Conservation (phyloP, 139 green algal genomes). For the Microglena sp. region DNA sequence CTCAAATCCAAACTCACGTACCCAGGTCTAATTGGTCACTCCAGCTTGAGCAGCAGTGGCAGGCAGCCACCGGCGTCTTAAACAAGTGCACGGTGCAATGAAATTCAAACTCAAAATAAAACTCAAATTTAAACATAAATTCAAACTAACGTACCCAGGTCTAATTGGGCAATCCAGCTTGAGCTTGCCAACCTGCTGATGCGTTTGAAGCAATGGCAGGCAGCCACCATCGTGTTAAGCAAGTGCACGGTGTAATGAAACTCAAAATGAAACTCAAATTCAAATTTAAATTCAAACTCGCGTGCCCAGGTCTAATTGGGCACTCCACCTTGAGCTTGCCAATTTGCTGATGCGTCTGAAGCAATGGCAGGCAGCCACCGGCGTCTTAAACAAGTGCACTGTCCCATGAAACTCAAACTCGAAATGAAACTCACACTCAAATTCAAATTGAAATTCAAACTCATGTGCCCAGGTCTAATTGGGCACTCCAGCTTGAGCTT, state of each 20-base stretch:
- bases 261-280: too few relatives aligned
- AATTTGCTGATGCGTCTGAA: slow-evolving; percentile 52
- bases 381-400: slow-evolving; percentile 31
- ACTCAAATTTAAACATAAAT: too few relatives aligned
- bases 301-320: slow-evolving; percentile 9
- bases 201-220: slow-evolving; percentile 37
- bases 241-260: too few relatives aligned
- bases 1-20: too few relatives aligned
- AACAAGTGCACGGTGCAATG: slow-evolving; percentile 18
- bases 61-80: slow-evolving; percentile 31
- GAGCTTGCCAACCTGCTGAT: slow-evolving; percentile 60
- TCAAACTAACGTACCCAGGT: neutral
- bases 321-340: slow-evolving; percentile 54
- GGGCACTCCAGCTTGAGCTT: slow-evolving; percentile 51
- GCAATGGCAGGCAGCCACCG: slow-evolving; percentile 32
- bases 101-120: too few relatives aligned
- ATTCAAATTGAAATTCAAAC: too few relatives aligned
- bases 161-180: slow-evolving; percentile 37
- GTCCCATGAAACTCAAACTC: too few relatives aligned
- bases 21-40: slow-evolving; percentile 18
- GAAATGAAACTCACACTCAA: too few relatives aligned
- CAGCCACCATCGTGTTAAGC: slow-evolving; percentile 31
- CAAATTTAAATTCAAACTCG: too few relatives aligned
- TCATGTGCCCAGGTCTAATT: slow-evolving; percentile 7
- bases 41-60: slow-evolving; percentile 48